Base-by-base conservation (phyloP, 352 stramenopile species). In the Globisporangium uncinulatum region DNA sequence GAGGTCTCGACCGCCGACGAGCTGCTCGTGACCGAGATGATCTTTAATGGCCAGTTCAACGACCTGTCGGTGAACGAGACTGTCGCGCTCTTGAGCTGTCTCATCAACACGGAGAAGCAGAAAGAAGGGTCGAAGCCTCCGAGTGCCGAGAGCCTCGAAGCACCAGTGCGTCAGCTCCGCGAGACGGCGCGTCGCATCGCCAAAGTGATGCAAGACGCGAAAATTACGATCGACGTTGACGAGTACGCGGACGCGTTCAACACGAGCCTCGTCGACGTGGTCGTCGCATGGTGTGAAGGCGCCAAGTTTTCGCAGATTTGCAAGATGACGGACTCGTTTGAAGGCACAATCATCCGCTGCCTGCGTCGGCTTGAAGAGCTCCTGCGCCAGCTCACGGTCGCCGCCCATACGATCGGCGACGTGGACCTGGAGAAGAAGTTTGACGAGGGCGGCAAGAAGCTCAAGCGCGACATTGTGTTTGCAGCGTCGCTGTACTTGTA, bases 401-500 rank as follows among this genome's bases (percentile, higher is more conserved):
- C 97, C n/a, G 86, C 95, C 14, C 92, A 97, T 69, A 94, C 94
- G 34, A 99, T 99, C 59, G 97, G 97, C 13, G 97, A 99, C 67
- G 75, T 96, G 21, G 94, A 98, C 62, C 81, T 99, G 4, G 86
- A 98, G 76, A 87, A 94, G 48, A 99, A 99, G 73, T 99, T 99
- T 62, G 92, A 98, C 36, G 93, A 98, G 59, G 96, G 94, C 45
- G 87, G 92, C 63, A 96, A 98, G 66, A 94, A 98, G 57, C 95
- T 99, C 66, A 98, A 98, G 74, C 90, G 97, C 53, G 97, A 99
- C 67, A 99, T 99, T 73, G 96, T 99, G 13, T 99, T 99, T 87
- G 97, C 89, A n/a, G 97, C 92, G 50, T 99, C 95, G 41, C 78
- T 99, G 32, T 99, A 99, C 66, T 69, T 99, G 57, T 99, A 94